phyloP scores from a whole-genome alignment of 192 early-diverging fungal species.

The Geosiphon pyriformis region DNA sequence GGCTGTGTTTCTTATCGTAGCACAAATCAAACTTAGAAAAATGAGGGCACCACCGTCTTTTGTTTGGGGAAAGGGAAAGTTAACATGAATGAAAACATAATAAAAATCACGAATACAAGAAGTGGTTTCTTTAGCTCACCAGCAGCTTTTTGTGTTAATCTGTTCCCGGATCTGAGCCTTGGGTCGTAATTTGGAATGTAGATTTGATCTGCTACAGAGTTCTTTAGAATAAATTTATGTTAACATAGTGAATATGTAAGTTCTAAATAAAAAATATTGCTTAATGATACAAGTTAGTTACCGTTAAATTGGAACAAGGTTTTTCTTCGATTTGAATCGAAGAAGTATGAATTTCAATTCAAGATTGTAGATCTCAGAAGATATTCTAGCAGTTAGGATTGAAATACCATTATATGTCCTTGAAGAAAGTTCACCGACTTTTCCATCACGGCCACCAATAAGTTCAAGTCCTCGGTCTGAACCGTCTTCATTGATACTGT shows the following conservation, averaged over 20 bases:
- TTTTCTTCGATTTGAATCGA: too few relatives aligned
- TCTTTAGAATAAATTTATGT: background rate
- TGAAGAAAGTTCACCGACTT: slow-evolving; percentile 18
- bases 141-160: slow-evolving; percentile 2
- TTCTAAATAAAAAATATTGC: background rate
- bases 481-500: background rate
- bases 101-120: too few relatives aligned
- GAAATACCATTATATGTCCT: background rate
- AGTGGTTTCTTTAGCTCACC: too few relatives aligned
- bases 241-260: background rate
- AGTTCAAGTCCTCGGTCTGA: background rate
- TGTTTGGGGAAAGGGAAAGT: background rate
- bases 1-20: slow-evolving; percentile 61
- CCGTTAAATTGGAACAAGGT: background rate
- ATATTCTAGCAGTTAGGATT: too few relatives aligned
- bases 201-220: slow-evolving; percentile 7
- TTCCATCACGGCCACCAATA: slow-evolving; percentile 5
- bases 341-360: too few relatives aligned
- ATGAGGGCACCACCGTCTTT: slow-evolving; percentile 65
- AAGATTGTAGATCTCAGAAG: too few relatives aligned
- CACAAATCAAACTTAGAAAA: slow-evolving; percentile 61
- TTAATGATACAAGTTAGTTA: background rate
- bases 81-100: background rate
- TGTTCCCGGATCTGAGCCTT: slow-evolving; percentile 1
- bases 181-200: slow-evolving; percentile 28